Conservation (phyloP, 768 basidiomycete genomes). For the Serendipita sp. region DNA sequence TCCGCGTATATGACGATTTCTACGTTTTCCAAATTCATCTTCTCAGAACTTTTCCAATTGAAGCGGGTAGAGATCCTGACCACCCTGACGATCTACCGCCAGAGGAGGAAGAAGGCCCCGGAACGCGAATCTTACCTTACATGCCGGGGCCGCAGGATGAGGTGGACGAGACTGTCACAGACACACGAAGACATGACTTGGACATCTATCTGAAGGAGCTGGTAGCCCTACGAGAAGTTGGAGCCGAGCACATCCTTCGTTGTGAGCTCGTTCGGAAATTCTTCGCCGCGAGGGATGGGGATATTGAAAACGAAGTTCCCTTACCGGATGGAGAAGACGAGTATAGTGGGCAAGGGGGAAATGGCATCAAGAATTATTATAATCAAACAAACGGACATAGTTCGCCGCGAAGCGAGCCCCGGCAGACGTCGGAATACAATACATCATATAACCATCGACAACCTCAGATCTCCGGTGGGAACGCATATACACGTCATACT, state of each 20-base stretch:
- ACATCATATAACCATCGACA: not conserved
- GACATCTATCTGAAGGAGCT: constrained; percentile 78
- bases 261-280: constrained; percentile 69
- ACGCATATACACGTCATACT: not conserved
- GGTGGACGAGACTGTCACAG: constrained; percentile 74
- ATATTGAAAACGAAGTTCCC: constrained; percentile 48
- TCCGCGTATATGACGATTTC: constrained; percentile 94
- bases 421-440: not conserved
- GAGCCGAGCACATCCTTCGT: constrained; percentile 67
- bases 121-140: constrained; percentile 69
- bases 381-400: not conserved
- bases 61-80: constrained; percentile 57
- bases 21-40: constrained; percentile 92
- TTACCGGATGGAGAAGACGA: constrained; percentile 25
- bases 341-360: constrained; percentile 16
- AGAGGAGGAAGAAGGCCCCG: constrained; percentile 15
- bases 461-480: not conserved
- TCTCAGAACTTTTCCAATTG: constrained; percentile 72
- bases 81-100: constrained; percentile 22
- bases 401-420: not conserved
- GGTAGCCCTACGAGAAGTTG: constrained; percentile 48
- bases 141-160: constrained; percentile 90
- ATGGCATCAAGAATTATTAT: not conserved
- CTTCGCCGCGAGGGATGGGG: constrained; percentile 71
- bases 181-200: constrained; percentile 63